These are phyloP conservation scores for Capniomyces stellatus DNA, from an alignment of 371 early-diverging fungal genomes.

Conservation along the genomic window DNA sequence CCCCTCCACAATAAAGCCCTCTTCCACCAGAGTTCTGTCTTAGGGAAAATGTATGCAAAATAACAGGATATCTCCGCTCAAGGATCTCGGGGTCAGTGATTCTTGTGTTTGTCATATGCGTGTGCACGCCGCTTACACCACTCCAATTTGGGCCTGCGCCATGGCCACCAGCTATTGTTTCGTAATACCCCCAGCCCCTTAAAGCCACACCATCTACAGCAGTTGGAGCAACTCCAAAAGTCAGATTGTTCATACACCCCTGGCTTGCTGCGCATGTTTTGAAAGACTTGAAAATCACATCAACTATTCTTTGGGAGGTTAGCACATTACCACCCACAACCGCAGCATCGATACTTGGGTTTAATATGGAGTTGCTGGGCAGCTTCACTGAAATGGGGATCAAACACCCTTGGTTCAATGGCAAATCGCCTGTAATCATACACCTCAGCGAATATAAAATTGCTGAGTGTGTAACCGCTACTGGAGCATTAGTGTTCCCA, in stretches of 20 bases:
- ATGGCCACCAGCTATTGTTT: conserved; percentile 73
- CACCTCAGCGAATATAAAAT: conserved; percentile 88
- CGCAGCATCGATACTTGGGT: conserved; percentile 65
- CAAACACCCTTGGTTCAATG: conserved; percentile 88
- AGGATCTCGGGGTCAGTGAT: conserved; percentile 94
- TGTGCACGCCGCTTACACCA: conserved; percentile 57
- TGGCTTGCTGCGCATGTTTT: conserved; percentile 82
- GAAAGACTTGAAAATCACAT: conserved; percentile 80
- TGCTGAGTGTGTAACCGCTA: conserved; percentile 63
- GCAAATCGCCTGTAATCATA: conserved; percentile 73
- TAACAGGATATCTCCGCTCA: conserved; percentile 85
- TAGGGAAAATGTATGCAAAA: conserved; percentile 67
- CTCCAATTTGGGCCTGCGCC: conserved; percentile 84
- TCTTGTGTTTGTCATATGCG: conserved; percentile 93
- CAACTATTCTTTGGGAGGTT: conserved; percentile 83
- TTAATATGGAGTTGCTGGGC: conserved; percentile 52
- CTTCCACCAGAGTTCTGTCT: conserved; percentile 63
- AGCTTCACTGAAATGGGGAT: conserved; percentile 63
- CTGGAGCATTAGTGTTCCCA: conserved; percentile 46
- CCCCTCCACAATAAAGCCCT: conserved; percentile 65
- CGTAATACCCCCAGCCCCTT: conserved; percentile 89
- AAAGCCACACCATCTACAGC: conserved; percentile 22
- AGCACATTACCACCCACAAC: conserved; percentile 95
- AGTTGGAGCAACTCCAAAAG: conserved; percentile 61
- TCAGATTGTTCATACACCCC: conserved; percentile 90